Percentiles rank a stretch among this genome's conserved stretches.
Evolutionary conservation across 805 yeast species (phyloP).

Genomic region (Yarrowia yakushimensis): DNA sequence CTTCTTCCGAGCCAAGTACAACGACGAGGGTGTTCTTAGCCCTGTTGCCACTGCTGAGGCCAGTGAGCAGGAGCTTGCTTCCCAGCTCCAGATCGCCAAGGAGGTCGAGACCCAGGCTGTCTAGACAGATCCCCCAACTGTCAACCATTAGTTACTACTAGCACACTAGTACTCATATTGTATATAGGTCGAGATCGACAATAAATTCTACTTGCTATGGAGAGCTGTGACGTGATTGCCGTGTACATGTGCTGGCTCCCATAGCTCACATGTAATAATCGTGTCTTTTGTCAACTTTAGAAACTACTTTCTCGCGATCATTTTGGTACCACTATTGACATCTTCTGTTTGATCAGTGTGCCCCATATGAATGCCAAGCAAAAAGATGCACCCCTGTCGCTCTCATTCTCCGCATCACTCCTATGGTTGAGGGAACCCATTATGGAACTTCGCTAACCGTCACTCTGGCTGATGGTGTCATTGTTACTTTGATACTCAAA

Average conservation of each 20-base stretch:
- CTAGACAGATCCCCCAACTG: neutral
- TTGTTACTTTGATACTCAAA: neutral
- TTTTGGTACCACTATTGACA: too few species aligned
- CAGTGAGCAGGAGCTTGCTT: slow-evolving; percentile 11
- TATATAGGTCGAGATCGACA: slow-evolving; percentile 13
- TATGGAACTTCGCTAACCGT: neutral
- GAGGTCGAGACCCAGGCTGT: slow-evolving; percentile 4
- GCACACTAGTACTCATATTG: neutral
- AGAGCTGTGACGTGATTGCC: too few species aligned
- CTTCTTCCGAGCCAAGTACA: slow-evolving; percentile 55
- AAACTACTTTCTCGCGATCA: too few species aligned
- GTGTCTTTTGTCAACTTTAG: too few species aligned
- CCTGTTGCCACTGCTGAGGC: slow-evolving; percentile 30
- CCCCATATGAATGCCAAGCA: neutral
- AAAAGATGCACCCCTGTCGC: neutral
- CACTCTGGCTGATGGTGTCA: neutral
- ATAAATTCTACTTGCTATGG: neutral
- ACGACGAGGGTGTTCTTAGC: slow-evolving; percentile 31
- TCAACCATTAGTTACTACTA: neutral
- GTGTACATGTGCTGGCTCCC: too few species aligned
- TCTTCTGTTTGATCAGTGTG: too few species aligned
- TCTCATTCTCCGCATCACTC: too few species aligned
- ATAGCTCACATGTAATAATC: too few species aligned
- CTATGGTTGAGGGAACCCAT: neutral
- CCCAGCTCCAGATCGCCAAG: slow-evolving; percentile 10